Conservation (phyloP, 2,329 filamentous ascomycete genomes). For the Coniochaeta hoffmannii region DNA sequence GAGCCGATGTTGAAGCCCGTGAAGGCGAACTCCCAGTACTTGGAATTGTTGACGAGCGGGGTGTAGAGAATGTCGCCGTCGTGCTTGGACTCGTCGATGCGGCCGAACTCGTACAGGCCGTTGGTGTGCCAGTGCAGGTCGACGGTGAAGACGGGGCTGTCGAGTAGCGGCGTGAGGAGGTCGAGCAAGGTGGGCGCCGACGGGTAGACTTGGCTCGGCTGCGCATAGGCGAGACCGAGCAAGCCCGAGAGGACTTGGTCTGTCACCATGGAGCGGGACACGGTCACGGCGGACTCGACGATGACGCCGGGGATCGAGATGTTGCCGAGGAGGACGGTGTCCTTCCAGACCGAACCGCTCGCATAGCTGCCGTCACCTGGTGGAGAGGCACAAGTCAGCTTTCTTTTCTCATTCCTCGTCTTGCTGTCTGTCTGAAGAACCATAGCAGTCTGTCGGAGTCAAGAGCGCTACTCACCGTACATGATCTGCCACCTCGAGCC, state of each 20-base stretch:
- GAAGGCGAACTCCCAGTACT: slow-evolving; percentile 31
- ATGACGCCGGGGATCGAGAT: slow-evolving; percentile 35
- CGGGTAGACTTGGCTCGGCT: slow-evolving; percentile 35
- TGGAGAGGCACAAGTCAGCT: not conserved
- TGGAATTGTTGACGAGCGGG: slow-evolving; percentile 42
- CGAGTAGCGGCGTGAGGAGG: slow-evolving; percentile 31
- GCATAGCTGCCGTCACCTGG: slow-evolving; percentile 37
- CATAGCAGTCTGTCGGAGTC: no score
- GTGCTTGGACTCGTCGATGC: slow-evolving; percentile 32
- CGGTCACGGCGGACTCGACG: slow-evolving; percentile 39
- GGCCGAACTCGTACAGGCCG: slow-evolving; percentile 45
- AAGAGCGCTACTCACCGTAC: slow-evolving; percentile 31
- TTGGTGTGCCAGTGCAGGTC: slow-evolving; percentile 40
- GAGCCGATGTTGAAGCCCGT: slow-evolving; percentile 25
- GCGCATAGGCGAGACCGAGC: slow-evolving; percentile 41
- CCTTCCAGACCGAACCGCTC: slow-evolving; percentile 40
- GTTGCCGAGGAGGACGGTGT: slow-evolving; percentile 38
- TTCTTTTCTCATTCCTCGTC: slow-evolving; percentile 6
- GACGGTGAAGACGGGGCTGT: slow-evolving; percentile 37
- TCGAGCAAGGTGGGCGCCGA: slow-evolving; percentile 36
- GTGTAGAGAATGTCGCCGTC: slow-evolving; percentile 34
- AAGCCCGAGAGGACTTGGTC: slow-evolving; percentile 41
- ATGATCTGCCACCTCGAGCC: slow-evolving; percentile 40
- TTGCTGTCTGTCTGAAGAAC: no score
- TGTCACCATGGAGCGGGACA: slow-evolving; percentile 30